Conservation (phyloP, 2,329 filamentous ascomycete genomes). For the Cryphonectria radicalis region DNA sequence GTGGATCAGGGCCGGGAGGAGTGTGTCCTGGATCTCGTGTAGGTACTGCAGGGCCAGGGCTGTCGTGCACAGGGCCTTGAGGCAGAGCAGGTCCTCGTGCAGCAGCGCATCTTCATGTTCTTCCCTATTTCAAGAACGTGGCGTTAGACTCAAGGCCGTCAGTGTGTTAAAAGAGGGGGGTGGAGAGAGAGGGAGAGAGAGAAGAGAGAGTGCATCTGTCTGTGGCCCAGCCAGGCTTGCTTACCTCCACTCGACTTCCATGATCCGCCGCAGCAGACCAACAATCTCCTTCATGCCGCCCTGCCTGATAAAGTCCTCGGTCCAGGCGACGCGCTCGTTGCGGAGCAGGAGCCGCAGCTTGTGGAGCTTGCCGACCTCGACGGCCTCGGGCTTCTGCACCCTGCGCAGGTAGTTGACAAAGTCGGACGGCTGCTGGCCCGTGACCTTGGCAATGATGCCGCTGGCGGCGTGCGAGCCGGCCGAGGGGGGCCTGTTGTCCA, state of each 20-base stretch:
- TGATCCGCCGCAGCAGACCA: conserved; percentile 83
- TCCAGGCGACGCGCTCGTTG: conserved; percentile 96
- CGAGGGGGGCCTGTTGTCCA: conserved; percentile 61
- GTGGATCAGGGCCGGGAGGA: conserved; percentile 83
- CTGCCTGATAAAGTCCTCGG: conserved; percentile 85
- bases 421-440: conserved; percentile 76
- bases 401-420: conserved; percentile 86
- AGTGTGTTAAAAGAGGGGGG: too few species aligned
- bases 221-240: conserved; percentile 45
- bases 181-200: too few species aligned
- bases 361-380: conserved; percentile 94
- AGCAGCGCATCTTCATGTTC: conserved; percentile 94
- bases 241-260: conserved; percentile 94
- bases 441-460: conserved; percentile 68
- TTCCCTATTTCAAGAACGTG: conserved; percentile 59
- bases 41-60: conserved; percentile 83
- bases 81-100: conserved; percentile 87
- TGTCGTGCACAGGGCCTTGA: conserved; percentile 94
- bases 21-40: conserved; percentile 73
- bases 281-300: conserved; percentile 94
- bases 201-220: not conserved
- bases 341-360: conserved; percentile 87
- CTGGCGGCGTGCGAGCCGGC: conserved; percentile 60
- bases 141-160: too few species aligned
- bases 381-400: conserved; percentile 76